Conservation (phyloP, 2,329 filamentous ascomycete species). For the Pseudogymnoascus sp. region DNA sequence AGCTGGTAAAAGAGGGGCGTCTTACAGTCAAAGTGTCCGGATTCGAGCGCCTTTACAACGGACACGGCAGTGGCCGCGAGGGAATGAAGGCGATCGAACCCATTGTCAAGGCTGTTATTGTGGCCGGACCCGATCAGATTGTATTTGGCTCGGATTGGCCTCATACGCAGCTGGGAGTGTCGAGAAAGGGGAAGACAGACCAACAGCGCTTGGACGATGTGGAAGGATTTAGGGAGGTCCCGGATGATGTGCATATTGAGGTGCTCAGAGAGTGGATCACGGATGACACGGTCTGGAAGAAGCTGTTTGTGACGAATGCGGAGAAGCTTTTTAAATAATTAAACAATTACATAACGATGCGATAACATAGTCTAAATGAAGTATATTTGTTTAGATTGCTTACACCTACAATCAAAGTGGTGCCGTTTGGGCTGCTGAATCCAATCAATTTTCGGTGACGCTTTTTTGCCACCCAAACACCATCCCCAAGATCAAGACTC, state of each 20-base stretch:
- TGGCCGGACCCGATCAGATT: constrained; percentile 18
- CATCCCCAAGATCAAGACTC: no score
- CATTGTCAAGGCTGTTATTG: constrained; percentile 18
- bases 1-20: constrained; percentile 18
- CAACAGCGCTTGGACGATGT: constrained; percentile 19
- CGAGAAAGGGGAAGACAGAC: constrained; percentile 18
- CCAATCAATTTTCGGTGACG: no score
- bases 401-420: no score
- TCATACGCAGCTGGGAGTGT: constrained; percentile 19
- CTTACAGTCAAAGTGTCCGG: constrained; percentile 22
- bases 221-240: constrained; percentile 19
- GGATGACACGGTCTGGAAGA: constrained; percentile 19
- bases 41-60: constrained; percentile 22
- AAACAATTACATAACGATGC: neutral
- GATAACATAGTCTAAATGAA: neutral
- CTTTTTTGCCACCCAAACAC: no score
- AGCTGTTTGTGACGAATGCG: constrained; percentile 20
- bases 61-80: constrained; percentile 9
- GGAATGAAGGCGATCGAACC: constrained; percentile 17
- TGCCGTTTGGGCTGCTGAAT: no score
- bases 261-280: constrained; percentile 19
- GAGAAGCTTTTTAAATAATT: constrained; percentile 17
- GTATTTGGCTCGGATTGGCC: constrained; percentile 22
- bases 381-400: no score
- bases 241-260: constrained; percentile 17